phyloP scores from a whole-genome alignment of 1,139 yeast species.

The Groenewaldozyma auringiensis region DNA sequence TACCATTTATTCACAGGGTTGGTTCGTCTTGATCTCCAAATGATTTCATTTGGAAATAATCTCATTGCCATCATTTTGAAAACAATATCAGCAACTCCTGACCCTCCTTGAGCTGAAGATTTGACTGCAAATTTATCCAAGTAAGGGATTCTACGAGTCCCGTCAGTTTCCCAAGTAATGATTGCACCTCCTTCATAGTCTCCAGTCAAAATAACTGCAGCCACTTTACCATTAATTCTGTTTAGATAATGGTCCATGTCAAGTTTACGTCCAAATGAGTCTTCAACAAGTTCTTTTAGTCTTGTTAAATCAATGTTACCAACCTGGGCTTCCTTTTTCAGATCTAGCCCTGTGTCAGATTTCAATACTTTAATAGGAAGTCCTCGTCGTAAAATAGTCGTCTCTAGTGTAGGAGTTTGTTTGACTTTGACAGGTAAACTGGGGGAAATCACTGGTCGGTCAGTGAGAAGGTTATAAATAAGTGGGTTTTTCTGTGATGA shows the following conservation, averaged over 20 bases:
- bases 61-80: slow-evolving; percentile 67
- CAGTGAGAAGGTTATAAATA: slow-evolving; percentile 81
- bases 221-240: slow-evolving; percentile 58
- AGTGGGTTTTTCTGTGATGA: slow-evolving; percentile 56
- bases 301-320: slow-evolving; percentile 49
- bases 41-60: slow-evolving; percentile 61
- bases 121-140: slow-evolving; percentile 91
- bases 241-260: slow-evolving; percentile 55
- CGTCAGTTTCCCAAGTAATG: slow-evolving; percentile 60
- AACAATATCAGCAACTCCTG: slow-evolving; percentile 88
- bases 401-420: slow-evolving; percentile 57
- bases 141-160: slow-evolving; percentile 41
- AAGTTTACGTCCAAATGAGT: slow-evolving; percentile 68
- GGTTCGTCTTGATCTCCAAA: slow-evolving; percentile 80
- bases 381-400: slow-evolving; percentile 78
- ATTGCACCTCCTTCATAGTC: slow-evolving; percentile 95
- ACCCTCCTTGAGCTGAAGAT: slow-evolving; percentile 74
- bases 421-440: slow-evolving; percentile 62
- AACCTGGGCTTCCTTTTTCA: slow-evolving; percentile 38
- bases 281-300: slow-evolving; percentile 57
- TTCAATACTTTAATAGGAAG: slow-evolving; percentile 51
- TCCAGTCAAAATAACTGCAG: slow-evolving; percentile 78
- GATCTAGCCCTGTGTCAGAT: slow-evolving; percentile 35
- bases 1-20: slow-evolving; percentile 98
- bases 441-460: slow-evolving; percentile 85